Percentiles rank a stretch among this genome's conserved stretches.
phyloP scores from a whole-genome alignment of 2,329 filamentous ascomycete genomes.

The Drechslerella dactyloides region DNA sequence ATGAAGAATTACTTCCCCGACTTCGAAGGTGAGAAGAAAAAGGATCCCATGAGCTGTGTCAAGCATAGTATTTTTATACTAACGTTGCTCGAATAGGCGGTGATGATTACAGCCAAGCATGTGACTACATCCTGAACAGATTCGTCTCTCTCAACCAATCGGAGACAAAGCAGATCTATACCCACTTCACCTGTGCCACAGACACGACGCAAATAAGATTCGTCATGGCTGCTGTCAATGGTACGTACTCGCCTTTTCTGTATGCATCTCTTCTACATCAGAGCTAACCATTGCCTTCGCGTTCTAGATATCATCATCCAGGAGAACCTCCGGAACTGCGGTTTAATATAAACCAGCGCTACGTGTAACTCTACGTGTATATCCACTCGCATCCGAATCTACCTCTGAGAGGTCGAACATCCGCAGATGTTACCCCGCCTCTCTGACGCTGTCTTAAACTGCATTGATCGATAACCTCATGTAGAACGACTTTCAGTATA shows the following conservation, averaged over 20 bases:
- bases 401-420: slow-evolving; percentile 18
- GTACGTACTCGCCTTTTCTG: slow-evolving; percentile 64
- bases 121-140: slow-evolving; percentile 98
- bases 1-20: slow-evolving; percentile 80
- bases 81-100: slow-evolving; percentile 65
- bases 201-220: slow-evolving; percentile 99
- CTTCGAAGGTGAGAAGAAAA: slow-evolving; percentile 70
- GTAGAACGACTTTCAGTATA: slow-evolving; percentile 49
- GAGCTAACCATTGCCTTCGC: slow-evolving; percentile 14
- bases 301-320: slow-evolving; percentile 97
- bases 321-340: slow-evolving; percentile 95
- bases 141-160: slow-evolving; percentile 99
- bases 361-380: not conserved
- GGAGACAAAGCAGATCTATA: slow-evolving; percentile 99
- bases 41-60: slow-evolving; percentile 1
- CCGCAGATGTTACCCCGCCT: slow-evolving; percentile 28
- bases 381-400: slow-evolving; percentile 13
- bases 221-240: slow-evolving; percentile 99
- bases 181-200: slow-evolving; percentile 97
- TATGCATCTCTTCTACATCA: not conserved
- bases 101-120: slow-evolving; percentile 91
- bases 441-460: slow-evolving; percentile 28
- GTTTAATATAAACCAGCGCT: slow-evolving; percentile 74
- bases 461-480: slow-evolving; percentile 47
- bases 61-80: slow-evolving; percentile 35